Conservation (phyloP, 257 asterid genomes). For the Rubia yunnanensis region DNA sequence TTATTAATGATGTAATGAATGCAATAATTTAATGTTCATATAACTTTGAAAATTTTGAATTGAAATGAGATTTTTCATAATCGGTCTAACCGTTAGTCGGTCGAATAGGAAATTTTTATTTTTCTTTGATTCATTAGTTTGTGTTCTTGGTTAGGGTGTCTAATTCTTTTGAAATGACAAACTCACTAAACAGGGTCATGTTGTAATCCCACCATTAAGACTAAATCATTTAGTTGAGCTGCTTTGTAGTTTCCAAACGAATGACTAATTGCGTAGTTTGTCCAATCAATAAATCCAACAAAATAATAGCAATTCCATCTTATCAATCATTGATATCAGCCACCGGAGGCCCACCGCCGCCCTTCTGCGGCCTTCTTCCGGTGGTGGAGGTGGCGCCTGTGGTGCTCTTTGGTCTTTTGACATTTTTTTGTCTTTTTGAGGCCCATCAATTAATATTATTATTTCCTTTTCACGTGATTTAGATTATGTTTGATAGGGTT, state of each 20-base stretch:
- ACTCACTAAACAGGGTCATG: too few relatives aligned
- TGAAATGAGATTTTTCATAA: too few relatives aligned
- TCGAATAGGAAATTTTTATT: too few relatives aligned
- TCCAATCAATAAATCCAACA: conserved; percentile 19
- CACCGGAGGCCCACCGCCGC: conserved; percentile 41
- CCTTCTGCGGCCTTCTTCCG: conserved; percentile 11
- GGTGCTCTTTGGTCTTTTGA: conserved; percentile 2
- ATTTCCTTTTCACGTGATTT: too few relatives aligned
- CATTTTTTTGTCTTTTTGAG: background rate
- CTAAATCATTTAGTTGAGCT: conserved; percentile 1
- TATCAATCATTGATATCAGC: conserved; percentile 30
- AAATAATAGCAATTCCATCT: conserved; percentile 35
- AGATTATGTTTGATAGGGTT: too few relatives aligned
- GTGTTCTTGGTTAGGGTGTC: background rate
- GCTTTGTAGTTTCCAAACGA: background rate
- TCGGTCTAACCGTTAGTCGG: too few relatives aligned
- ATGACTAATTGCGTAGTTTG: background rate
- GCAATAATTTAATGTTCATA: too few relatives aligned
- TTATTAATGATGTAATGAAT: too few relatives aligned
- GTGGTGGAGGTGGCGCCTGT: background rate
- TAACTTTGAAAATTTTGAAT: too few relatives aligned
- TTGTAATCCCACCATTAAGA: background rate
- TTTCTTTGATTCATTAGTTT: too few relatives aligned
- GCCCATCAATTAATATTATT: conserved; percentile 3
- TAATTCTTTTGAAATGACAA: too few relatives aligned